phyloP scores from a whole-genome alignment of 2,329 filamentous ascomycete genomes.

The Aspergillus floridensis region DNA sequence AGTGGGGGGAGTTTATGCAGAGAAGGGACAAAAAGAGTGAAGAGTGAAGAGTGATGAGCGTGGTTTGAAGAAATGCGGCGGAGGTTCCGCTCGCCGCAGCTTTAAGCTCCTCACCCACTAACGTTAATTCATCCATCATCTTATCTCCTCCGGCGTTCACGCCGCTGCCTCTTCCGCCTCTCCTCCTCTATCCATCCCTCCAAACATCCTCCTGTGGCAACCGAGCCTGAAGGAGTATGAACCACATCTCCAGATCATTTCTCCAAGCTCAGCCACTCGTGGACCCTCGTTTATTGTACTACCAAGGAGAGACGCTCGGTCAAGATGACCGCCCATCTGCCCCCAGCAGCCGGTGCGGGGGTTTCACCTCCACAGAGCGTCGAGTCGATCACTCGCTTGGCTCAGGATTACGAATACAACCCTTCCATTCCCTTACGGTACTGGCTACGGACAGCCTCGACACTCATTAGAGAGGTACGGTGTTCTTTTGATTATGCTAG shows the following conservation, averaged over 20 bases:
- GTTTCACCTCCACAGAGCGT: slow-evolving; percentile 62
- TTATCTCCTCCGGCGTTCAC: too few species aligned
- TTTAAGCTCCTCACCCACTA: too few species aligned
- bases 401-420: slow-evolving; percentile 79
- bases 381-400: slow-evolving; percentile 72
- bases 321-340: slow-evolving; percentile 26
- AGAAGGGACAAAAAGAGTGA: too few species aligned
- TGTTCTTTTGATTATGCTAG: background rate
- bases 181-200: too few species aligned
- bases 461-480: slow-evolving; percentile 73
- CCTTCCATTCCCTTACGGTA: slow-evolving; percentile 70
- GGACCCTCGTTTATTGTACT: background rate
- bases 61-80: too few species aligned
- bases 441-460: slow-evolving; percentile 78
- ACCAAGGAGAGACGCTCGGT: background rate
- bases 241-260: background rate
- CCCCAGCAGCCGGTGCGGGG: slow-evolving; percentile 30
- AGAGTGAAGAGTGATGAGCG: too few species aligned
- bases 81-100: too few species aligned
- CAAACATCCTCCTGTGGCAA: too few species aligned
- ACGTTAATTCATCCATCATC: too few species aligned
- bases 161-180: too few species aligned
- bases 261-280: background rate
- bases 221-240: too few species aligned
- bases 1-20: too few species aligned